Base-by-base conservation (phyloP, 2,329 filamentous ascomycete species). In the Alternaria sp. region DNA sequence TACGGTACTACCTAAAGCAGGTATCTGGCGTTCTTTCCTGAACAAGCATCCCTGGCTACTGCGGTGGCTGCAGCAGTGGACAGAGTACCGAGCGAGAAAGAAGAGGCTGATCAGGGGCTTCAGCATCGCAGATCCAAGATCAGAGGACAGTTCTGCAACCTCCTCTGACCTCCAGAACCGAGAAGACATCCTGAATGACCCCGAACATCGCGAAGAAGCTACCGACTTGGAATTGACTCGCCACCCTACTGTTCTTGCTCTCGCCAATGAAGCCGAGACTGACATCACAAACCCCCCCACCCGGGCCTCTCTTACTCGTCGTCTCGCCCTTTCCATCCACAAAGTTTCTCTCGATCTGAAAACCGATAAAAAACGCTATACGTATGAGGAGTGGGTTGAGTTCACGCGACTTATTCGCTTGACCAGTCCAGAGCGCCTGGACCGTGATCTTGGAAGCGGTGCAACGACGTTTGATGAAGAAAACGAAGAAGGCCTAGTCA, bases 331-430 rank as follows among this genome's bases (percentile, higher is more conserved):
- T 34, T 89, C 91, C 64, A 95, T 97, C 57, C 83, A 87, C 14
- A 83, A 82, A 26, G 87, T 92, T 1, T 87, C 88, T 1, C 81
- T 86, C 48, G 87, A 95, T 71, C 80, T 91, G 34, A 85, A 86
- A 18, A 77, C 81, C 44, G 78, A 83, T 5, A 84, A 86, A 2
- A 88, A 88, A 56, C 85, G 84, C 54, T 97, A 97, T 75, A 84
- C 82, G 0, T 97, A 93, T 64, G 88, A 93, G 66, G 90, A 96
- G 74, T 96, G 93, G 94, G 90, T 91, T 0, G 91, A 92, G 81
- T 95, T 92, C 68, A 89, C 94, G 7, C 86, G 87, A 22, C 83
- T 97, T 32, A 91, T 96, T 38, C 81, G 85, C 2, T 88, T 89
- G 65, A 81, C 81, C 1, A 69, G 65, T 4, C 66, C 62, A 2